Evolutionary conservation across 2,329 filamentous ascomycete genomes (phyloP).

Genomic region (Metarhizium brunneum): DNA sequence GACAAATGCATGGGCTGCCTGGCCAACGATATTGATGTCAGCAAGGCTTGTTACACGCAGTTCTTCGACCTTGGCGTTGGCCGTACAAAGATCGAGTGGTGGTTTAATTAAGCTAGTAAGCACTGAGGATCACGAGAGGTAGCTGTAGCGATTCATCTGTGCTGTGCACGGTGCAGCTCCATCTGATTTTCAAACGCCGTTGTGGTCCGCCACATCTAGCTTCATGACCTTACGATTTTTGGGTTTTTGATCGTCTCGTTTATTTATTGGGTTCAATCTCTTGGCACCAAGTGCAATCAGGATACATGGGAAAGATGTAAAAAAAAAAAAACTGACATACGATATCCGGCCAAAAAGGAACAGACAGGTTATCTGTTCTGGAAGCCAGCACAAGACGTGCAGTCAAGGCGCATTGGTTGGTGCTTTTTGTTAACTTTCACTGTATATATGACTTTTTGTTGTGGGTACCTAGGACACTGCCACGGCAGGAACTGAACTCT

Average conservation of each 20-base stretch:
- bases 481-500: background rate
- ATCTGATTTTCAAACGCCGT: background rate
- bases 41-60: conserved; percentile 43
- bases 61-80: conserved; percentile 40
- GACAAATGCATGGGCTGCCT: conserved; percentile 71
- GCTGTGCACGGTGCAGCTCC: conserved; percentile 7
- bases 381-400: background rate
- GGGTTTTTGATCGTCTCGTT: background rate
- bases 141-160: background rate
- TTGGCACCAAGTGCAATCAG: background rate
- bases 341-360: background rate
- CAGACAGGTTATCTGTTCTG: background rate
- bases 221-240: conserved; percentile 4
- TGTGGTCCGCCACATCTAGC: background rate
- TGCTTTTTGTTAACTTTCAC: background rate
- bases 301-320: background rate
- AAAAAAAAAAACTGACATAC: background rate
- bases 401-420: background rate
- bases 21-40: conserved; percentile 48
- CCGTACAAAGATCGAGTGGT: conserved; percentile 34
- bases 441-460: background rate
- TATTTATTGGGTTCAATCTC: background rate
- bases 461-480: background rate
- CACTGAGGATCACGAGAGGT: background rate
- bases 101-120: conserved; percentile 27